These are phyloP conservation scores for Lichtheimia hyalospora DNA, from an alignment of 371 early-diverging fungal genomes.

Conservation along the genomic window DNA sequence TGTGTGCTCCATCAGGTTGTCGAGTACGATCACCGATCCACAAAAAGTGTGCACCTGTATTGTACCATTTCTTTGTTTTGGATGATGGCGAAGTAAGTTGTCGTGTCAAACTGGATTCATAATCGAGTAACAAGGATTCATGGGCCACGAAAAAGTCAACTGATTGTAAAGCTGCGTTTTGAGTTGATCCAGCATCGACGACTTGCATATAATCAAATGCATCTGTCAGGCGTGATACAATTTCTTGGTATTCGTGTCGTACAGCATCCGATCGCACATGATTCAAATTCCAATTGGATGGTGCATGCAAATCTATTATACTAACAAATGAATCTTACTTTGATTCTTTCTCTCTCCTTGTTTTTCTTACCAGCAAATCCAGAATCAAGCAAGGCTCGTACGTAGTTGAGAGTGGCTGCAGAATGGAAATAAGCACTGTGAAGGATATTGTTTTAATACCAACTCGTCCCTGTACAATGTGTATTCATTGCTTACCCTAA, in stretches of 20 bases:
- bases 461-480: background rate
- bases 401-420: constrained; percentile 95
- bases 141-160: constrained; percentile 95
- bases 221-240: constrained; percentile 84
- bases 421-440: constrained; percentile 93
- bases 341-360: background rate
- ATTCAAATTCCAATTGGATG: constrained; percentile 86
- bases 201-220: constrained; percentile 92
- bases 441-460: background rate
- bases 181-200: constrained; percentile 72
- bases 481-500: constrained; percentile 63
- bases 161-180: constrained; percentile 46
- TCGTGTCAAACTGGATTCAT: constrained; percentile 85
- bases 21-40: constrained; percentile 99
- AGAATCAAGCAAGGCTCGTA: constrained; percentile 77
- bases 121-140: constrained; percentile 92
- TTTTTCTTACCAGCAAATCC: constrained; percentile 70
- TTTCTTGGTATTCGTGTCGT: constrained; percentile 84
- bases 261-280: constrained; percentile 84
- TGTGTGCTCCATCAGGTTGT: constrained; percentile 92
- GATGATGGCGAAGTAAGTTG: constrained; percentile 45
- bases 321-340: background rate
- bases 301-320: constrained; percentile 81
- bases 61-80: constrained; percentile 52
- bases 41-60: constrained; percentile 87